Conservation (phyloP, 805 yeast species). For the Ogataea methylovora region DNA sequence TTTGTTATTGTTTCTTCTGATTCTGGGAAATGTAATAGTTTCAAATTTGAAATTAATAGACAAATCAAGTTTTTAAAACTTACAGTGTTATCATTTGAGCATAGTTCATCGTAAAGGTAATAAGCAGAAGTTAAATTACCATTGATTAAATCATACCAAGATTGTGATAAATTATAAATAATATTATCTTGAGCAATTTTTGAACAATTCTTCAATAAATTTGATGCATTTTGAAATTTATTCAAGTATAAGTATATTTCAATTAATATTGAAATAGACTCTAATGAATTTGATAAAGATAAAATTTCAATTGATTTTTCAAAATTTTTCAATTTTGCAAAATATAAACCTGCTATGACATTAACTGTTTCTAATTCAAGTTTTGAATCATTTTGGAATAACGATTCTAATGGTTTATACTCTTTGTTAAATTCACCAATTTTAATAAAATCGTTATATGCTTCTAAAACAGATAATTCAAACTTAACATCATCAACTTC, state of each 20-base stretch:
- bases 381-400: constrained; percentile 4
- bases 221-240: constrained; percentile 37
- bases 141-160: constrained; percentile 42
- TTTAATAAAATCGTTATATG: constrained; percentile 5
- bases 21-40: constrained; percentile 75
- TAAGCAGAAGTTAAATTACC: constrained; percentile 32
- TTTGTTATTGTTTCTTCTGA: constrained; percentile 57
- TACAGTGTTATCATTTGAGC: constrained; percentile 45
- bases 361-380: constrained; percentile 11
- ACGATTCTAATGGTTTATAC: constrained; percentile 20
- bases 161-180: constrained; percentile 69
- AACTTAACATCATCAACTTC: constrained; percentile 2
- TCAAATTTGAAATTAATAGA: constrained; percentile 68
- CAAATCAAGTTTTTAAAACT: constrained; percentile 43
- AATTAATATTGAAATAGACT: constrained; percentile 30
- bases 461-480: no score
- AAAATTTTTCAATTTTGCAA: constrained; percentile 26
- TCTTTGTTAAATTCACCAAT: constrained; percentile 14
- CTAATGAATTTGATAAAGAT: constrained; percentile 28
- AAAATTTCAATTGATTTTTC: constrained; percentile 36
- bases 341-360: constrained; percentile 11
- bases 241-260: constrained; percentile 33
- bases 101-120: constrained; percentile 76
- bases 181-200: constrained; percentile 62
- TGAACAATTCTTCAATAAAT: constrained; percentile 36